Evolutionary conservation across 805 yeast genomes (phyloP).

Genomic region (Yamadazyma olivae): DNA sequence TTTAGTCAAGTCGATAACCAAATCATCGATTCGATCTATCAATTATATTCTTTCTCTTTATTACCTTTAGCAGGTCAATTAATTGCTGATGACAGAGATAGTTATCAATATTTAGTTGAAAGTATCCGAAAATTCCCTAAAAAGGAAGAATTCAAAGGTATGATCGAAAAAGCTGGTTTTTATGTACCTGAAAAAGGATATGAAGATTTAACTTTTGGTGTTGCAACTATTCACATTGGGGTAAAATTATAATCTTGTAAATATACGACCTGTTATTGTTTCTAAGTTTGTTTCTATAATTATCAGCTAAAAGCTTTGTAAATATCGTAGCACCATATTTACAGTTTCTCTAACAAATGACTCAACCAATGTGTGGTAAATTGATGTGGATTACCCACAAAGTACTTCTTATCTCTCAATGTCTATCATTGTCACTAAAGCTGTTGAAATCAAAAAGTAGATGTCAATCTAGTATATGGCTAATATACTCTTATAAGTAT

Average conservation of each 20-base stretch:
- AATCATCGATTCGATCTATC: slow-evolving; percentile 70
- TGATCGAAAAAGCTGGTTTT: slow-evolving; percentile 96
- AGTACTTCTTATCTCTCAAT: too few relatives aligned
- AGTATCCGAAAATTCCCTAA: slow-evolving; percentile 88
- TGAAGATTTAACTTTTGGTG: slow-evolving; percentile 91
- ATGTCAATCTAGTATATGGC: too few relatives aligned
- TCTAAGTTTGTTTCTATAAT: too few relatives aligned
- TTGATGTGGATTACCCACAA: too few relatives aligned
- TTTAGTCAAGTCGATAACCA: slow-evolving; percentile 89
- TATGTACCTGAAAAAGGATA: slow-evolving; percentile 84
- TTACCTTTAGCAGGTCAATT: slow-evolving; percentile 95
- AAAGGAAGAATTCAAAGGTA: slow-evolving; percentile 84
- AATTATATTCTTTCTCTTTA: slow-evolving; percentile 81
- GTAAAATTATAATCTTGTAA: slow-evolving; percentile 46
- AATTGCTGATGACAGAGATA: slow-evolving; percentile 91
- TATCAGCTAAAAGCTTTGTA: too few relatives aligned
- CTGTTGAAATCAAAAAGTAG: too few relatives aligned
- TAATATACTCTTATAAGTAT: too few relatives aligned
- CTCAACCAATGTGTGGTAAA: too few relatives aligned
- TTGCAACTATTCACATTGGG: slow-evolving; percentile 94
- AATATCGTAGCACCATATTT: too few relatives aligned
- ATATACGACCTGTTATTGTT: not conserved
- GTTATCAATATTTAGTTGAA: slow-evolving; percentile 95
- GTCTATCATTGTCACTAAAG: too few relatives aligned
- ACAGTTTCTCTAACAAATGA: too few relatives aligned